These are phyloP conservation scores for Raphanus raphanistrum DNA, from an alignment of 345 rosid species.

Conservation along the genomic window DNA sequence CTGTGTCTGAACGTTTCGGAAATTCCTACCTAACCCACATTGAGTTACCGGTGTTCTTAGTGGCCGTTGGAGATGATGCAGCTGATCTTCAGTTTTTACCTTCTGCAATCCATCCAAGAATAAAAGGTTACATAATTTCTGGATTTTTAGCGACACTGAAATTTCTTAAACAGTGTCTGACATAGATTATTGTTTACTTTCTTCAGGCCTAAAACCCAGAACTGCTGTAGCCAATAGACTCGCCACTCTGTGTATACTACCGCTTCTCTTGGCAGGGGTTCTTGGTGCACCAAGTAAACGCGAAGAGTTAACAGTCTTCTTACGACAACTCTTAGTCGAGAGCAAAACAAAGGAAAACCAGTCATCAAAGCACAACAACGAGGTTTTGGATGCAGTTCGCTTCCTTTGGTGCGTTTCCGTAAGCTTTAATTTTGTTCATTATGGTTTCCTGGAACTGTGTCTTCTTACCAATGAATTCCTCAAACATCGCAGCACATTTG, in stretches of 20 bases:
- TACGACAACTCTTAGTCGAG: conserved; percentile 76
- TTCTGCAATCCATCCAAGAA: conserved; percentile 53
- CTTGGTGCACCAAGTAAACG: conserved; percentile 81
- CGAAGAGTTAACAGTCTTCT: conserved; percentile 63
- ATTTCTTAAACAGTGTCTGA: conserved; percentile 14
- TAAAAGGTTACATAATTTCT: conserved; percentile 56
- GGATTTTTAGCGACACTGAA: conserved; percentile 6
- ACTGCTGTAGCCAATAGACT: conserved; percentile 75
- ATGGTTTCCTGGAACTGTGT: conserved; percentile 22
- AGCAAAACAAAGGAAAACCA: conserved; percentile 56
- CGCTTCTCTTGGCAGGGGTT: conserved; percentile 90
- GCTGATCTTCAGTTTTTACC: conserved; percentile 76
- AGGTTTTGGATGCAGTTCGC: conserved; percentile 77
- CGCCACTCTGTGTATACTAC: conserved; percentile 74
- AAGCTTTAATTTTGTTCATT: neutral
- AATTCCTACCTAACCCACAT: conserved; percentile 74
- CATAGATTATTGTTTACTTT: conserved; percentile 26
- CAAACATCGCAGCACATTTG: conserved; percentile 66
- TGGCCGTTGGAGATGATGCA: conserved; percentile 84
- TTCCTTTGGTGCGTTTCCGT: conserved; percentile 75
- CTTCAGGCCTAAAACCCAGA: conserved; percentile 83
- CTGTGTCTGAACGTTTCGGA: conserved; percentile 71
- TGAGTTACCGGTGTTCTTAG: conserved; percentile 82
- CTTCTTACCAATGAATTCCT: conserved; percentile 30
- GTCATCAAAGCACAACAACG: conserved; percentile 48